Conservation (phyloP, 2,329 filamentous ascomycete genomes). For the Fusarium miscanthi region DNA sequence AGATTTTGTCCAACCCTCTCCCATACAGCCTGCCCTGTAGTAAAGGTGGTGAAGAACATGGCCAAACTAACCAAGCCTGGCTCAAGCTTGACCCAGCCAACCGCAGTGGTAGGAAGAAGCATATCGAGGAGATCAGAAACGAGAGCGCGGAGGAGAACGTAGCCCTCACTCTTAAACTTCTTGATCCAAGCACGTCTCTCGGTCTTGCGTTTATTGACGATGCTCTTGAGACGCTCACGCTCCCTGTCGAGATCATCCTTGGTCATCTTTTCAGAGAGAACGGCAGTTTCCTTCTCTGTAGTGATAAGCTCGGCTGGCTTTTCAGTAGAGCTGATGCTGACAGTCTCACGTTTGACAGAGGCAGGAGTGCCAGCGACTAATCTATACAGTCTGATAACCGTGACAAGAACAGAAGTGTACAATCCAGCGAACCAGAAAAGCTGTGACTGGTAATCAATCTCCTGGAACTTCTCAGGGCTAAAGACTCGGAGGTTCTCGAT, state of each 20-base stretch:
- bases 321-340: constrained; percentile 44
- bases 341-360: constrained; percentile 46
- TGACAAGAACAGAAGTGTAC: constrained; percentile 59
- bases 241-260: constrained; percentile 47
- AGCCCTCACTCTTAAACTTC: constrained; percentile 47
- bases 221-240: constrained; percentile 50
- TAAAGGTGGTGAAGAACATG: constrained; percentile 70
- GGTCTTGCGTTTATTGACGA: constrained; percentile 50
- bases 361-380: constrained; percentile 52
- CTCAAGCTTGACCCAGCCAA: constrained; percentile 69
- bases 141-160: constrained; percentile 58
- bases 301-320: constrained; percentile 28
- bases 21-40: constrained; percentile 73
- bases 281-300: constrained; percentile 29
- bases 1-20: constrained; percentile 55
- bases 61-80: constrained; percentile 65
- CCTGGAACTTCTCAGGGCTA: constrained; percentile 58
- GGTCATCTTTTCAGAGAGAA: constrained; percentile 32
- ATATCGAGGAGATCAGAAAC: constrained; percentile 71
- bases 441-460: constrained; percentile 69
- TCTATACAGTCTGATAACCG: constrained; percentile 55
- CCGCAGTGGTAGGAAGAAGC: constrained; percentile 66
- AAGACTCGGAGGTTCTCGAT: constrained; percentile 62
- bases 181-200: constrained; percentile 48
- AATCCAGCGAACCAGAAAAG: constrained; percentile 77